These are phyloP conservation scores for Coemansia sp. DNA, from an alignment of 192 early-diverging fungal species.

Conservation along the genomic window DNA sequence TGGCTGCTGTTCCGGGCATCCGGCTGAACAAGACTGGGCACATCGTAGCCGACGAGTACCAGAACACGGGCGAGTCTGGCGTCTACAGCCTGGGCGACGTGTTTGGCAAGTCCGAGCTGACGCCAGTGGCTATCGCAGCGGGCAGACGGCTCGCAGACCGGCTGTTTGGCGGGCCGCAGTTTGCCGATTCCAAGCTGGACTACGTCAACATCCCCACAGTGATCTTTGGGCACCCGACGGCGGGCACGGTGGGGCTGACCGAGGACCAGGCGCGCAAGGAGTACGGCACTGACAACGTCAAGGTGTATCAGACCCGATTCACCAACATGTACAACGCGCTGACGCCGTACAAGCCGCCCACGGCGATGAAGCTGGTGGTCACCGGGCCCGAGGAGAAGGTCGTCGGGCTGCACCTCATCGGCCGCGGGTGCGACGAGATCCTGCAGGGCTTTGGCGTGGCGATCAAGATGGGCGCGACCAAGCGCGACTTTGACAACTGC, in stretches of 20 bases:
- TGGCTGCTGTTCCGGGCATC: conserved; percentile 65
- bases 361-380: conserved; percentile 90
- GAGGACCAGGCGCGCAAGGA: conserved; percentile 75
- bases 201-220: conserved; percentile 95
- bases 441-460: conserved; percentile 97
- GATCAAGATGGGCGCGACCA: conserved; percentile 98
- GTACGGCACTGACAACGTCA: conserved; percentile 78
- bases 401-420: conserved; percentile 92
- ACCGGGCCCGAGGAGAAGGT: conserved; percentile 90
- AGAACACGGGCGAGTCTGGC: conserved; percentile 69
- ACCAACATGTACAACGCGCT: conserved; percentile 88
- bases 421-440: conserved; percentile 84
- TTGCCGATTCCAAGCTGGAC: conserved; percentile 78
- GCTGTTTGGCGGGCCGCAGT: conserved; percentile 79
- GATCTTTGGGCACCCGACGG: conserved; percentile 90
- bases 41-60: conserved; percentile 83
- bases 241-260: conserved; percentile 86
- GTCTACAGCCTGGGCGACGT: conserved; percentile 95
- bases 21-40: conserved; percentile 66
- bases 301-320: conserved; percentile 85
- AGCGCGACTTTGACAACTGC: conserved; percentile 92
- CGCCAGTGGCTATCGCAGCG: conserved; percentile 96
- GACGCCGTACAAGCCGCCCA: conserved; percentile 84
- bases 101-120: conserved; percentile 86
- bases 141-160: conserved; percentile 88